phyloP scores from a whole-genome alignment of 768 basidiomycete species.

The Leccinellum albellum region DNA sequence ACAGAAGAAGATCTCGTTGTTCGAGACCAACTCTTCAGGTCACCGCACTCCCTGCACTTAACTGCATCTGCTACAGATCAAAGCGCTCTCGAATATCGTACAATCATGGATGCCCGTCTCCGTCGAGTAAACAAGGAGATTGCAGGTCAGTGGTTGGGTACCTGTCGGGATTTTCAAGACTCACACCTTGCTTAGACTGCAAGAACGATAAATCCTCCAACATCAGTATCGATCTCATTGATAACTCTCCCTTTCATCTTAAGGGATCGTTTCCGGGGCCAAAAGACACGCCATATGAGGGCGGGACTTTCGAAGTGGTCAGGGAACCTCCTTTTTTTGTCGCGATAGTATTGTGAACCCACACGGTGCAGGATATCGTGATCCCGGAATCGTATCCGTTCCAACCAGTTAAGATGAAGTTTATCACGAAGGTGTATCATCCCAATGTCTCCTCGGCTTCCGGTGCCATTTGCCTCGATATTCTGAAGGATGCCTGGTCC shows the following conservation, averaged over 20 bases:
- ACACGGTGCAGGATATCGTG: conserved; percentile 67
- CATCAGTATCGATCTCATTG: conserved; percentile 82
- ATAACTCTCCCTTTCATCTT: conserved; percentile 88
- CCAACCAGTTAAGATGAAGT: conserved; percentile 97
- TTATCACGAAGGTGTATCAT: conserved; percentile 94
- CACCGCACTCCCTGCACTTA: neutral
- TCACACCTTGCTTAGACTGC: conserved; percentile 57
- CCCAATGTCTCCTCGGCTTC: conserved; percentile 93
- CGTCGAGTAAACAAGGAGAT: conserved; percentile 95
- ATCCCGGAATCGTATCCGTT: conserved; percentile 91
- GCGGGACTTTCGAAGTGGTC: conserved; percentile 89
- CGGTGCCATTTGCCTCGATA: conserved; percentile 93
- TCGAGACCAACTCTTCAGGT: neutral
- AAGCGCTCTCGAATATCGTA: neutral
- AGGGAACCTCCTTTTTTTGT: conserved; percentile 32
- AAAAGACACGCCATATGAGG: conserved; percentile 89
- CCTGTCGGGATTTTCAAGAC: conserved; percentile 4
- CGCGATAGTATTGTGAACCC: neutral
- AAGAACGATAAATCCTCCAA: conserved; percentile 91
- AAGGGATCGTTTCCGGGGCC: conserved; percentile 90
- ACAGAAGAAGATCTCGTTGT: conserved; percentile 1
- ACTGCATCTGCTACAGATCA: neutral
- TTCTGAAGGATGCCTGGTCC: conserved; percentile 85
- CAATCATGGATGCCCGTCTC: conserved; percentile 79
- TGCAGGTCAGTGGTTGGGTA: conserved; percentile 46